A percentile compares a stretch with the other conserved stretches of the same genome.
Conservation (phyloP, 1,139 yeast genomes). For the Pichia sp. region DNA sequence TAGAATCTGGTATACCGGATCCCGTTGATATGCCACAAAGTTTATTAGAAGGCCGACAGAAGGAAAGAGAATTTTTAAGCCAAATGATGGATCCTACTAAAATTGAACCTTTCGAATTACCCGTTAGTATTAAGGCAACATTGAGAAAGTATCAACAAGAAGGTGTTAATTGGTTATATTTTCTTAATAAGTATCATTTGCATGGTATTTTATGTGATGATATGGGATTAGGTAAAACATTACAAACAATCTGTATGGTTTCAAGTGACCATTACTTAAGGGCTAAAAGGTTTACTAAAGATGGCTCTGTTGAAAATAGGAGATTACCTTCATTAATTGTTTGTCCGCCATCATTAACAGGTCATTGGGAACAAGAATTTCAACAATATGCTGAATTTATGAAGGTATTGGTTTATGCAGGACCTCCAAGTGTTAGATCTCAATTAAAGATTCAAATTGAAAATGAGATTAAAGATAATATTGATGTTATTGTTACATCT, state of each 20-base stretch:
- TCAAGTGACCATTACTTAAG: conserved; percentile 92
- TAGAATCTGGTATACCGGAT: conserved; percentile 96
- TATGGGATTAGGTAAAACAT: conserved; percentile 97
- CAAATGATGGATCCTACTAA: conserved; percentile 99
- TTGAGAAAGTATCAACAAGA: conserved; percentile 95
- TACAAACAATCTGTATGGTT: conserved; percentile 94
- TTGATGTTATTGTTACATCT: conserved; percentile 86
- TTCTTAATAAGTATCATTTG: conserved; percentile 85
- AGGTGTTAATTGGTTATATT: conserved; percentile 97
- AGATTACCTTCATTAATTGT: conserved; percentile 78
- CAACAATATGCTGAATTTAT: conserved; percentile 86
- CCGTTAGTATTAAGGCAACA: conserved; percentile 89
- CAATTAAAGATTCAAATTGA: conserved; percentile 36
- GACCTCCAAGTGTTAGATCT: conserved; percentile 74
- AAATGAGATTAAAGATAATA: conserved; percentile 20
- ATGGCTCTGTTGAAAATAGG: conserved; percentile 62
- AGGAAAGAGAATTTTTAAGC: conserved; percentile 88
- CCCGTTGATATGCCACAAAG: conserved; percentile 89
- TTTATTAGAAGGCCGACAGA: conserved; percentile 79
- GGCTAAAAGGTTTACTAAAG: conserved; percentile 56
- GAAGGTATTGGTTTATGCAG: conserved; percentile 81
- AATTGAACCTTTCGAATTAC: conserved; percentile 79
- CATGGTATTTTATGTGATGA: conserved; percentile 98
- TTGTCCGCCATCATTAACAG: conserved; percentile 96
- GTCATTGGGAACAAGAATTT: conserved; percentile 98